Conservation (phyloP, 805 yeast genomes). For the Hanseniaspora osmophila region DNA sequence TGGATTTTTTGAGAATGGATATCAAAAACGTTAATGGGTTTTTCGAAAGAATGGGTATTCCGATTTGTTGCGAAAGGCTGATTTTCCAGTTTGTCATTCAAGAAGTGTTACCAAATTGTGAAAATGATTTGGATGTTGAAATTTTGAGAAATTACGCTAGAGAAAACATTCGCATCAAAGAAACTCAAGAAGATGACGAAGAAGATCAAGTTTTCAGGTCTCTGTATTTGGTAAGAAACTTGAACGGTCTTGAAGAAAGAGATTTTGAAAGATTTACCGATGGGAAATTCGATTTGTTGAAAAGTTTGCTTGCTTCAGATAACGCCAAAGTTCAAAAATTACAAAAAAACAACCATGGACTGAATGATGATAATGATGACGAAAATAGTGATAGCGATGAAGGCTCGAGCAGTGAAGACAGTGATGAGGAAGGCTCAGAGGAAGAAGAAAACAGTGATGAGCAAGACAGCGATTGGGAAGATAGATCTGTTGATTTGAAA, state of each 20-base stretch:
- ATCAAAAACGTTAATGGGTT: slow-evolving; percentile 88
- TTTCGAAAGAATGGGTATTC: slow-evolving; percentile 59
- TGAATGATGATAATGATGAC: slow-evolving; percentile 11
- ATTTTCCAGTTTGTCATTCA: slow-evolving; percentile 68
- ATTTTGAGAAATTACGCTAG: slow-evolving; percentile 26
- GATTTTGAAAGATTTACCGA: slow-evolving; percentile 68
- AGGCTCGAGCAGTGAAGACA: slow-evolving; percentile 17
- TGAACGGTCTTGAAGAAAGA: slow-evolving; percentile 78
- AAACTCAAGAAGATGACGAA: slow-evolving; percentile 36
- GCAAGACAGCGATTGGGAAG: slow-evolving; percentile 26
- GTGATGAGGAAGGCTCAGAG: slow-evolving; percentile 18
- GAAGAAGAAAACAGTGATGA: slow-evolving; percentile 18
- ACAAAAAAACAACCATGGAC: slow-evolving; percentile 20
- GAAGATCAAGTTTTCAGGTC: slow-evolving; percentile 85
- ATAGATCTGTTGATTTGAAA: slow-evolving; percentile 27
- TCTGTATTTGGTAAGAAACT: slow-evolving; percentile 57
- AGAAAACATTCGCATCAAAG: slow-evolving; percentile 41
- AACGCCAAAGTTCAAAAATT: slow-evolving; percentile 14
- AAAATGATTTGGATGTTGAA: slow-evolving; percentile 14
- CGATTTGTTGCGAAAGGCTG: slow-evolving; percentile 66
- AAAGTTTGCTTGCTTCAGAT: slow-evolving; percentile 40
- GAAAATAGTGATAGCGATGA: slow-evolving; percentile 15
- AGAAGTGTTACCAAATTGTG: slow-evolving; percentile 27
- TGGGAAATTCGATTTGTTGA: slow-evolving; percentile 71
- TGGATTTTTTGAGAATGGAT: slow-evolving; percentile 93